These are phyloP conservation scores for Russula foetens DNA, from an alignment of 768 basidiomycete species.

Conservation along the genomic window DNA sequence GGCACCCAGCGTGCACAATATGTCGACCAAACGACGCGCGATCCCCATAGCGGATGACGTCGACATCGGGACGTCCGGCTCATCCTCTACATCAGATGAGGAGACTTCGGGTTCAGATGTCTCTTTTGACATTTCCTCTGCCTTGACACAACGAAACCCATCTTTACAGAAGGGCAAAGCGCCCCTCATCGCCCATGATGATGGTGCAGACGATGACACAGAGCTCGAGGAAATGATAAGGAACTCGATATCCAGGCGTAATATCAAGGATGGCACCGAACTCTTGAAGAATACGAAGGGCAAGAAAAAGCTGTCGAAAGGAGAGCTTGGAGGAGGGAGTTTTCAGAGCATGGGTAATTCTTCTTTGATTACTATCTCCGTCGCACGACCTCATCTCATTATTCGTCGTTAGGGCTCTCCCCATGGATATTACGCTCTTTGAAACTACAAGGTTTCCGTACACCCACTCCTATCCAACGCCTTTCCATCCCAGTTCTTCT, in stretches of 20 bases:
- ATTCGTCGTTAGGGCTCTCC: slow-evolving; percentile 52
- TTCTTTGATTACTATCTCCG: not conserved
- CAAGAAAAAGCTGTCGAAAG: slow-evolving; percentile 59
- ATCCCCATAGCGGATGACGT: not conserved
- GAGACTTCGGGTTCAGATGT: slow-evolving; percentile 24
- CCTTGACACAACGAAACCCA: slow-evolving; percentile 32
- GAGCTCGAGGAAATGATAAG: slow-evolving; percentile 59
- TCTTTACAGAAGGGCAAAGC: not conserved
- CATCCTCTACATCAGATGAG: slow-evolving; percentile 6
- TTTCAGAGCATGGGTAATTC: slow-evolving; percentile 91
- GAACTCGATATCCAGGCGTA: slow-evolving; percentile 59
- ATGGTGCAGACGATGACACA: slow-evolving; percentile 40
- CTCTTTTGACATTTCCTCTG: slow-evolving; percentile 57
- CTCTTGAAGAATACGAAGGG: slow-evolving; percentile 72
- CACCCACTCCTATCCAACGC: slow-evolving; percentile 95
- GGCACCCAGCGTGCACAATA: not conserved
- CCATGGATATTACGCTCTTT: slow-evolving; percentile 78
- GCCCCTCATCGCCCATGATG: slow-evolving; percentile 18
- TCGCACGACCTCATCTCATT: not conserved
- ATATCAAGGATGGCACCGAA: slow-evolving; percentile 68
- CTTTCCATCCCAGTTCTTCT: slow-evolving; percentile 81
- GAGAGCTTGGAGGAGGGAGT: slow-evolving; percentile 85
- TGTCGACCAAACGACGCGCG: not conserved
- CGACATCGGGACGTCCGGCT: not conserved
- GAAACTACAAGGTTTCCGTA: slow-evolving; percentile 87